Percentiles rank a stretch among this genome's conserved stretches.
These are phyloP conservation scores for Bassia scoparia DNA, from an alignment of 148 eudicot genomes.

Conservation along the genomic window DNA sequence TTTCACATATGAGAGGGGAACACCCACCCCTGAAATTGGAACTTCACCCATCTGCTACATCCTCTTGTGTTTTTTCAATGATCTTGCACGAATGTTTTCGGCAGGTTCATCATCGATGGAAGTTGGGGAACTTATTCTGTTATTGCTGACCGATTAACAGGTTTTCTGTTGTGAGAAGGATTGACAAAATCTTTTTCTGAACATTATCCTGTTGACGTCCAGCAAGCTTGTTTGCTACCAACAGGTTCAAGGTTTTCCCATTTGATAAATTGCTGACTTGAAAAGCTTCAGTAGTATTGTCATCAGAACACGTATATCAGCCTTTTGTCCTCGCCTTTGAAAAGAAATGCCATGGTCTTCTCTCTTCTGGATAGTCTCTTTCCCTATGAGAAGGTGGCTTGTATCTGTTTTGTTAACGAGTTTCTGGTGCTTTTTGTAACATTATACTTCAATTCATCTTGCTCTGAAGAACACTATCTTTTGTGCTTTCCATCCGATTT, in stretches of 20 bases:
- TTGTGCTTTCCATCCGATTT: slow-evolving; percentile 21
- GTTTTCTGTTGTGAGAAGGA: slow-evolving; percentile 28
- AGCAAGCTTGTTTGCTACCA: slow-evolving; percentile 21
- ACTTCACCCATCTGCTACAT: slow-evolving; percentile 41
- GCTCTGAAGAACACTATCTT: slow-evolving; percentile 25
- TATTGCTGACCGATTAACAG: slow-evolving; percentile 28
- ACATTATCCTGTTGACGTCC: slow-evolving; percentile 20
- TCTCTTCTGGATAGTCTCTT: slow-evolving; percentile 29
- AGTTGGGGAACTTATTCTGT: slow-evolving; percentile 30
- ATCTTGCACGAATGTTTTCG: slow-evolving; percentile 27
- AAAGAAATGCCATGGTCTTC: slow-evolving; percentile 28
- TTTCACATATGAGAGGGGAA: slow-evolving; percentile 79
- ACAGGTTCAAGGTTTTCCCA: slow-evolving; percentile 30
- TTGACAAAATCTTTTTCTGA: slow-evolving; percentile 22
- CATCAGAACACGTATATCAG: slow-evolving; percentile 32
- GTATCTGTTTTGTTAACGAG: slow-evolving; percentile 16
- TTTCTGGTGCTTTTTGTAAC: slow-evolving; percentile 30
- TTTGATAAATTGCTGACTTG: slow-evolving; percentile 36
- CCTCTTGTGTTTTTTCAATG: slow-evolving; percentile 33
- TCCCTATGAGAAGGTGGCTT: slow-evolving; percentile 31
- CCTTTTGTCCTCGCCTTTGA: slow-evolving; percentile 25
- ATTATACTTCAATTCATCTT: slow-evolving; percentile 33
- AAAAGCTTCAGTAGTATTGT: slow-evolving; percentile 22
- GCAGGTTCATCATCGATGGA: slow-evolving; percentile 17
- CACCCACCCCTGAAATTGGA: slow-evolving; percentile 33